Evolutionary conservation across 306 rosid genomes (phyloP), one percentile per base, ranked within the genome.

Genomic region (Begonia loranthoides): DNA sequence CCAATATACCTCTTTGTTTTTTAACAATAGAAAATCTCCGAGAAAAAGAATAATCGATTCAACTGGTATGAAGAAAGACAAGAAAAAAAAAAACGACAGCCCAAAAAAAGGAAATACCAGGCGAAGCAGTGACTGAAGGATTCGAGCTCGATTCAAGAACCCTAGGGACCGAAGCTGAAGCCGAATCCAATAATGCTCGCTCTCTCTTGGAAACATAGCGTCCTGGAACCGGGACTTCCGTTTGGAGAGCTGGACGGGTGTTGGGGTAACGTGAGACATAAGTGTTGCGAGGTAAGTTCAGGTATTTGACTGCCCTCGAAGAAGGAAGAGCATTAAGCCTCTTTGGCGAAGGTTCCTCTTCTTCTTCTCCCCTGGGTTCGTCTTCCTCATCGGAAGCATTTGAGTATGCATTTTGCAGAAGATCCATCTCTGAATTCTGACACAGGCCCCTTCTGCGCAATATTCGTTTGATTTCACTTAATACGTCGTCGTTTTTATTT

Each of bases 141-240:
- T 54, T 33, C 10, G 67, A 34, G 12, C 28, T 8, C 3, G 75
- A 70, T 13, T 71, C 52, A 24, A 71, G 61, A 54, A 52, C 46
- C 50, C 51, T 15, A 1, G 84, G 51, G 10, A 59, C 36, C 36
- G 9, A 51, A 49, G 9, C 57, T 10, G 65, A 45, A 50, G 50
- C 24, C 38, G 72, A 41, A 38, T 11, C 56, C 15, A 67, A 41
- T 12, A 69, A 69, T 9, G 90, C 76, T 36, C 94, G 72, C 70
- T 89, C 81, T 65, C 94, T 77, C 71, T 89, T 85, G 40, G 97
- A 89, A 52, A 89, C 50, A 64, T 85, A 85, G 50, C 79, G 68
- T 11, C 93, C 90, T 8, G 94, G 63, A 64, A 82, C 60, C 55
- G 62, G 68, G 63, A 70, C n/a, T 28, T 61, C 68, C 13, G 13